Evolutionary conservation across 306 rosid genomes (phyloP).

Genomic region (Vachellia pachyceras): DNA sequence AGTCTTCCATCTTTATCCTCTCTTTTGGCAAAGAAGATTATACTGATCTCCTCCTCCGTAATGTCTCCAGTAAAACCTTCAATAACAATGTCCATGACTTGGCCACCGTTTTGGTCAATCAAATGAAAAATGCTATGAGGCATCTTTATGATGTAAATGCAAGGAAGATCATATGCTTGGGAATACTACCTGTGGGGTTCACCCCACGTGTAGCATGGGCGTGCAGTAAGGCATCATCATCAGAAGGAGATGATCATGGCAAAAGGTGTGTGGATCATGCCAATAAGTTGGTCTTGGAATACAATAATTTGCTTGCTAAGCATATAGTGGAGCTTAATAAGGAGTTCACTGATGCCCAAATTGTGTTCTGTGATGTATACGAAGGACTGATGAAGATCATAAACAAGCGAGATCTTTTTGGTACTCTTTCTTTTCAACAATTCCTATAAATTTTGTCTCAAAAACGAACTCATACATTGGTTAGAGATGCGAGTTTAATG

Average conservation of each 20-base stretch:
- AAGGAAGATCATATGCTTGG: constrained; percentile 75
- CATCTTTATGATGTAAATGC: constrained; percentile 67
- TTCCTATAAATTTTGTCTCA: neutral
- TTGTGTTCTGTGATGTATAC: constrained; percentile 80
- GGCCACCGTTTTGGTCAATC: constrained; percentile 64
- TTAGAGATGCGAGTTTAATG: neutral
- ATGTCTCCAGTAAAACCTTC: constrained; percentile 42
- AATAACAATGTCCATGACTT: constrained; percentile 38
- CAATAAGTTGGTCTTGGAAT: constrained; percentile 63
- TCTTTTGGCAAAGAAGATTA: constrained; percentile 88
- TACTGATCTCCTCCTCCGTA: constrained; percentile 55
- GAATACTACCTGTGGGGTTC: constrained; percentile 81
- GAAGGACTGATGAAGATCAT: constrained; percentile 70
- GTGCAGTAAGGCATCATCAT: constrained; percentile 30
- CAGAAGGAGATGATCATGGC: constrained; percentile 26
- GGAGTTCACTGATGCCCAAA: constrained; percentile 54
- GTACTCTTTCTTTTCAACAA: constrained; percentile 40
- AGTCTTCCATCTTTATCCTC: constrained; percentile 71
- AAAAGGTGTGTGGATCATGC: constrained; percentile 58
- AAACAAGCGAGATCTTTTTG: constrained; percentile 50
- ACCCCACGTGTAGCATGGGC: constrained; percentile 56
- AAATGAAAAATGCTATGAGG: constrained; percentile 66
- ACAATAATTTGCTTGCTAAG: constrained; percentile 57
- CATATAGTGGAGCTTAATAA: constrained; percentile 50
- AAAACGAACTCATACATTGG: neutral